Evolutionary conservation across 2,329 filamentous ascomycete genomes (phyloP), one percentile per base, ranked within the genome.

Genomic region (Tolypocladium nubicola): DNA sequence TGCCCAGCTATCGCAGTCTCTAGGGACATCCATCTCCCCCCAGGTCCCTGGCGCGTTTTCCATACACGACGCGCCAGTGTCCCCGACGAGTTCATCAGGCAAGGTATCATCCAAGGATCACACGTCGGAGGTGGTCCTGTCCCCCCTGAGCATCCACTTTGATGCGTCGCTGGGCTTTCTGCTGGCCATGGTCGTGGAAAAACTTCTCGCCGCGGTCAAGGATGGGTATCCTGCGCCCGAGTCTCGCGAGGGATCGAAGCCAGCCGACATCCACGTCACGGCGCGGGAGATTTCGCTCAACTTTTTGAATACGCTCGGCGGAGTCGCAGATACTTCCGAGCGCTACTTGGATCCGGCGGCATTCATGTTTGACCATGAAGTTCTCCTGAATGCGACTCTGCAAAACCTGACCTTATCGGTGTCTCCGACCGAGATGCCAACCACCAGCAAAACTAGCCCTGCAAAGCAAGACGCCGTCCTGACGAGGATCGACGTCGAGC

Each of bases 11-110:
- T 64, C 66, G 9, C 64, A 69, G 38, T 67, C 70, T 16, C 60
- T 77, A 41, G 65, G 66, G 0, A 69, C 65, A 41, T 79, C 77
- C 1, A 60, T 73, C 13, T 74, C 75, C n/a, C 76, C 78, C 0
- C 75, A 84, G 63, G 66, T 85, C 3, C 84, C 84, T 1, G 85
- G 84, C 0, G 78, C 84, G 2, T 87, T 87, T 65, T 87, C 83
- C 0, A 70, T 81, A 2, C 30, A 49, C 40, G 21, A 21, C 53
- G 56, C 57, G 16, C 30, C 47, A 7, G 19, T 30, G 33, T 37
- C 47, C 19, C 8, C 30, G 11, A 19, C 30, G 19, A 52, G 4
- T 1, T 19, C 47, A 19, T n/a, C 30, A 10, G 19, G 2, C 19
- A 21, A 35, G 30, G 19, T 10, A 35, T 21, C 47, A 37, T 8